Evolutionary conservation across 2,329 filamentous ascomycete species (phyloP), one percentile per base, ranked within the genome.

Genomic region (Penicillium sp.): DNA sequence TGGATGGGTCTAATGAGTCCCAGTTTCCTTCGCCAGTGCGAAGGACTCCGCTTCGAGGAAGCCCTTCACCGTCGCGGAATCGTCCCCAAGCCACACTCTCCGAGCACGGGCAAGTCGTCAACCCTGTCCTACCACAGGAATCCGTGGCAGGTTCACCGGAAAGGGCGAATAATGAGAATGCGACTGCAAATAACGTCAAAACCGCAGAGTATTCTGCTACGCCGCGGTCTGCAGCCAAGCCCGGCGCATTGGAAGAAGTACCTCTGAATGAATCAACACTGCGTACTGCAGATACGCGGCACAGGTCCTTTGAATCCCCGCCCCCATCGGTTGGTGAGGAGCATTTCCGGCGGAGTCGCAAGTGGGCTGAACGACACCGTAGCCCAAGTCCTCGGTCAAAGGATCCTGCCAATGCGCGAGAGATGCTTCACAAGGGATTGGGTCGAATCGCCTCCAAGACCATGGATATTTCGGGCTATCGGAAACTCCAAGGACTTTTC

Each of bases 401-500:
- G 29, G 65, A 70, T 38, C 59, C 60, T 9, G 49, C 33, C 4
- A 62, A 63, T 41, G 65, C 65, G 4, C 54, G 52, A 30, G 60
- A 65, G 30, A 67, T 68, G 56, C 57, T 71, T 14, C 57, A 56
- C 30, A 68, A 64, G 33, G 67, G 59, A 2, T 60, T 69, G 9
- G 47, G 48, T 28, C 60, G 62, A 18, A 68, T 71, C 19, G 53
- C 50, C 14, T 54, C 60, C 0, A 58, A 59, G 17, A 56, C 52
- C 2, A 61, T 71, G 45, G 68, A 70, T 36, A 62, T 69, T 14
- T 61, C 63, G 26, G 68, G 65, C 17, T 70, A 70, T 41, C 61
- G 67, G 6, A 70, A 70, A 42, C 48, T 72, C 4, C 68, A 71
- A 41, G 58, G 58, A 4, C 47, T 71, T 11, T 63, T 70, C 45